Base-by-base conservation (phyloP, 208 protist species). In the Acanthamoeba healyi region DNA sequence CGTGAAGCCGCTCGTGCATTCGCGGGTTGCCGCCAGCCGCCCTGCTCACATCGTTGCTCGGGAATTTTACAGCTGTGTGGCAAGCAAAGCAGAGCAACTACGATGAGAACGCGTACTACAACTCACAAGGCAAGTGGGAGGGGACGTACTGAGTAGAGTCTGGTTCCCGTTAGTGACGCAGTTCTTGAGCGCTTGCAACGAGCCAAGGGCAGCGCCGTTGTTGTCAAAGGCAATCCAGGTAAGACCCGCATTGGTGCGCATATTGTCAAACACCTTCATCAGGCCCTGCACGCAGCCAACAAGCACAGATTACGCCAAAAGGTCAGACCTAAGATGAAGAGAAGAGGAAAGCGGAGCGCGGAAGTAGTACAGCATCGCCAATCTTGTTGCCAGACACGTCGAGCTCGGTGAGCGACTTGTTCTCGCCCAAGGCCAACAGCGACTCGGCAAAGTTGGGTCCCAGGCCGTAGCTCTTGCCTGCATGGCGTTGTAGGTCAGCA, bases 331-430 rank as follows among this genome's bases (percentile, higher is more conserved):
- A 22, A 61, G 54, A 61, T 61, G 54, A 22, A 61, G 54, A n/a
- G n/a, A 49, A 49, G 44, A 12, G 15, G 49, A 56, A 1, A 56
- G 49, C 15, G 12, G 49, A 7, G 49, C 14, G 49, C 9, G 58
- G 58, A n/a, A 34, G 5, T 2, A n/a, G 26, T 61, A 87, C 79
- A 40, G 40, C 32, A 19, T 51, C 40, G 24, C 79, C 79, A 29
- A 87, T 87, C n/a, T 87, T 87, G 36, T 87, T 87, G 79, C 79
- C 79, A 0, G 46, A 63, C 1, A 87, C 26, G 42, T 87, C 79
- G n/a, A 87, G 49, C 26, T 87, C 79, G 79, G 79, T 87, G 36
- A 87, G 79, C 0, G 79, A 63, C n/a, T 38, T 51, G 49, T 87
- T 87, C 44, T 87, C 79, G 29, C 17, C 36, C 24, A 87, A 3